A percentile compares a stretch with the other conserved stretches of the same genome.
Conservation (phyloP, 1,284 basidiomycete genomes). For the Trichosporon sp. region DNA sequence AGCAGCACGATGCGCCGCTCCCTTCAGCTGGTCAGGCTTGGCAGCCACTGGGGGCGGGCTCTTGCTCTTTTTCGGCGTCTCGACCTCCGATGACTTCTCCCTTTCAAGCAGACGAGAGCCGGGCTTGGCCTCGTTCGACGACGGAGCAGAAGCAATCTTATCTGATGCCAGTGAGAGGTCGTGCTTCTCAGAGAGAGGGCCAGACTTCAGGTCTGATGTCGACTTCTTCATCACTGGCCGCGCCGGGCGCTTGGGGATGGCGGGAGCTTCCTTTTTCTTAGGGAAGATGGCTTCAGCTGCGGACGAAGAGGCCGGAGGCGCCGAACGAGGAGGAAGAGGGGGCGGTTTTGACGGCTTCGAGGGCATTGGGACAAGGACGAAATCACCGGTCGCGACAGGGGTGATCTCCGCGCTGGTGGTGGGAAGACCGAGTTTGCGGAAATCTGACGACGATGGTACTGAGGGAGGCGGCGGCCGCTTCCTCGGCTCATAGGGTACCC, state of each 20-base stretch:
- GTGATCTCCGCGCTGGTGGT: constrained; percentile 20
- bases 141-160: not conserved
- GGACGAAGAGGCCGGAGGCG: not conserved
- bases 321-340: not conserved
- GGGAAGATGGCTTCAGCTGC: not conserved
- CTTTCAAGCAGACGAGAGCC: too few species aligned
- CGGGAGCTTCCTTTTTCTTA: not conserved
- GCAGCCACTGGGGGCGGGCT: not conserved
- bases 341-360: constrained; percentile 4
- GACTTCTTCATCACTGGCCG: not conserved
- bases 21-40: not conserved
- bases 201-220: constrained; percentile 16
- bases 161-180: constrained; percentile 10
- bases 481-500: constrained; percentile 12
- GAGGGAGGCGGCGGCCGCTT: constrained; percentile 5
- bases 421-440: constrained; percentile 14
- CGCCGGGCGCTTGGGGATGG: not conserved
- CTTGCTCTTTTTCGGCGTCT: not conserved
- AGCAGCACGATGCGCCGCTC: not conserved
- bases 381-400: constrained; percentile 39
- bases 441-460: constrained; percentile 13
- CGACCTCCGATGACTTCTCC: not conserved
- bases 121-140: not conserved
- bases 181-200: constrained; percentile 6
- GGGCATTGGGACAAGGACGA: constrained; percentile 31